Conservation (phyloP, 805 yeast genomes). For the Lachancea sp. region DNA sequence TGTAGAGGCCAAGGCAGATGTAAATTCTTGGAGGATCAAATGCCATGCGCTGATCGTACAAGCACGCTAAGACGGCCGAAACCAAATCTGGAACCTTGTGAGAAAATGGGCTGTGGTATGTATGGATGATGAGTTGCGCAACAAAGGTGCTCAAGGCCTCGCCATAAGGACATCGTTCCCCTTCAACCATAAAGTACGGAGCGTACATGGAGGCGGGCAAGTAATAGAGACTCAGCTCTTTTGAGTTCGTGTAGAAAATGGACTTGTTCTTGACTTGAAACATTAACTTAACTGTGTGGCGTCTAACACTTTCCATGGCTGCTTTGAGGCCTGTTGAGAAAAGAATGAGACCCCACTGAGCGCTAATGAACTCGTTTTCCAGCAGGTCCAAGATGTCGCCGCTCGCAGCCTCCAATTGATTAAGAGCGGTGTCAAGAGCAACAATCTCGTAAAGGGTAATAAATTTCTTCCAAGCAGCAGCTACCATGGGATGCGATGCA, state of each 20-base stretch:
- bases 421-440: conserved; percentile 78
- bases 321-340: conserved; percentile 71
- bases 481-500: conserved; percentile 23
- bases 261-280: conserved; percentile 45
- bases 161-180: conserved; percentile 52
- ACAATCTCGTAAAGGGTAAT: conserved; percentile 72
- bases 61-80: conserved; percentile 38
- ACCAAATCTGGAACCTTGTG: conserved; percentile 1
- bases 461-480: conserved; percentile 60
- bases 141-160: conserved; percentile 43
- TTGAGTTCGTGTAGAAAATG: conserved; percentile 40
- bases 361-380: conserved; percentile 47
- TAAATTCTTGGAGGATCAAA: conserved; percentile 71
- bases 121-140: conserved; percentile 15
- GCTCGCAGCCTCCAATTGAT: conserved; percentile 75
- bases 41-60: conserved; percentile 43
- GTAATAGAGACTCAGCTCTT: conserved; percentile 36
- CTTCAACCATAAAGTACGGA: conserved; percentile 46
- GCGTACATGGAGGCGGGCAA: conserved; percentile 62
- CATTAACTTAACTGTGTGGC: conserved; percentile 50
- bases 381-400: conserved; percentile 54
- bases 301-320: conserved; percentile 70
- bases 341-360: conserved; percentile 69
- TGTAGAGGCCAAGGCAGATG: conserved; percentile 47
- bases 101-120: not conserved